A percentile compares a stretch with the other conserved stretches of the same genome.
Evolutionary conservation across 2,329 filamentous ascomycete genomes (phyloP).

Genomic region (Neopestalotiopsis rosae): DNA sequence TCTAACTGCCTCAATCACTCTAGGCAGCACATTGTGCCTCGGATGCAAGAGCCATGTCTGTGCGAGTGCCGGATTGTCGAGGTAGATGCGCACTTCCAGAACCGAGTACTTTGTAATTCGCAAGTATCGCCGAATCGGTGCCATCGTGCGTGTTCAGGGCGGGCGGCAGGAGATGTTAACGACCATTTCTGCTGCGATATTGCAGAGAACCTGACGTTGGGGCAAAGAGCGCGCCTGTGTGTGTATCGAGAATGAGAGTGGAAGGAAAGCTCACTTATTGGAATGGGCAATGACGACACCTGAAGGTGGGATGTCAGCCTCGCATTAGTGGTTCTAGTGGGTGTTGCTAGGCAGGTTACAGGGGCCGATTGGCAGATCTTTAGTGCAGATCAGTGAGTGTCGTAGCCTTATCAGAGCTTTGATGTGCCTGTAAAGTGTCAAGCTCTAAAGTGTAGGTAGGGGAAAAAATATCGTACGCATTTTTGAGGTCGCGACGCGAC

Average conservation of each 20-base stretch:
- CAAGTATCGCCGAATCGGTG: slow-evolving; percentile 86
- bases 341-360: neutral
- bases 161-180: neutral
- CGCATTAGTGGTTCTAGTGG: slow-evolving; percentile 9
- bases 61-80: slow-evolving; percentile 85
- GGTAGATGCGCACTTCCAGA: slow-evolving; percentile 94
- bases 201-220: neutral
- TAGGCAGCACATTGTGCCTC: slow-evolving; percentile 76
- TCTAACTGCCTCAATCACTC: slow-evolving; percentile 83
- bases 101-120: slow-evolving; percentile 93
- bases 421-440: neutral
- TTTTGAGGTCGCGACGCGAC: neutral
- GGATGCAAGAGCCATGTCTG: slow-evolving; percentile 85
- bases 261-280: neutral
- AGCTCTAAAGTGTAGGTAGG: neutral
- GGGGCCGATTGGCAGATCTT: slow-evolving; percentile 2
- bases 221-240: neutral
- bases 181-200: neutral
- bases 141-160: slow-evolving; percentile 59
- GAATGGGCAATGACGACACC: slow-evolving; percentile 11
- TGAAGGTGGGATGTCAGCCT: slow-evolving; percentile 4
- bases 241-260: neutral
- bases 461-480: neutral
- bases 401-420: neutral
- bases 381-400: slow-evolving; percentile 7